Conservation (phyloP, 352 stramenopile genomes). For the Globisporangium parvum region DNA sequence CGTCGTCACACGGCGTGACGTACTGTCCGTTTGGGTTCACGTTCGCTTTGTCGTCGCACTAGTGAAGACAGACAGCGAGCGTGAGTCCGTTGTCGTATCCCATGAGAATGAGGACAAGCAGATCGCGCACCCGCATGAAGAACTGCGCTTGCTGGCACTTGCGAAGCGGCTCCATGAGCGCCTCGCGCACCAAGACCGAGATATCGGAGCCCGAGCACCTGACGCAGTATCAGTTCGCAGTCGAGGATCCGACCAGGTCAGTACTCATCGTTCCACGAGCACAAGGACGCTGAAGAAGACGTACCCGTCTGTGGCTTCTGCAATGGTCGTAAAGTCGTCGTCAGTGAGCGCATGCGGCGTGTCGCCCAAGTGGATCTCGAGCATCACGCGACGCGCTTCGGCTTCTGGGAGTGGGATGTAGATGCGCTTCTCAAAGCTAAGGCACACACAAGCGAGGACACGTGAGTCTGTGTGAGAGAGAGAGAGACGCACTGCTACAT, state of each 20-base stretch:
- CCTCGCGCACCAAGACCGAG: slow-evolving; percentile 94
- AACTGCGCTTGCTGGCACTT: slow-evolving; percentile 97
- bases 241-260: no score
- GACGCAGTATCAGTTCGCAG: not conserved
- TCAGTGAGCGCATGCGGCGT: slow-evolving; percentile 93
- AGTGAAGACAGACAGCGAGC: not conserved
- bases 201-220: slow-evolving; percentile 96
- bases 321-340: slow-evolving; percentile 92
- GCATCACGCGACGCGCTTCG: slow-evolving; percentile 91
- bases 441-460: not conserved
- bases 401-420: slow-evolving; percentile 97
- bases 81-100: no score
- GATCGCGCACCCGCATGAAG: slow-evolving; percentile 54
- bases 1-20: slow-evolving; percentile 78
- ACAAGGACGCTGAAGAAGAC: not conserved
- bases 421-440: slow-evolving; percentile 97
- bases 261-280: not conserved
- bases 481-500: no score
- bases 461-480: slow-evolving; percentile 10
- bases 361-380: slow-evolving; percentile 97
- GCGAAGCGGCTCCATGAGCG: slow-evolving; percentile 95
- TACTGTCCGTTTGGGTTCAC: slow-evolving; percentile 54
- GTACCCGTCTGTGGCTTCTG: slow-evolving; percentile 90
- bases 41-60: slow-evolving; percentile 79
- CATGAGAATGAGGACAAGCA: no score